Evolutionary conservation across 2,329 filamentous ascomycete species (phyloP), one percentile per base, ranked within the genome.

Genomic region (Phialophora expanda): DNA sequence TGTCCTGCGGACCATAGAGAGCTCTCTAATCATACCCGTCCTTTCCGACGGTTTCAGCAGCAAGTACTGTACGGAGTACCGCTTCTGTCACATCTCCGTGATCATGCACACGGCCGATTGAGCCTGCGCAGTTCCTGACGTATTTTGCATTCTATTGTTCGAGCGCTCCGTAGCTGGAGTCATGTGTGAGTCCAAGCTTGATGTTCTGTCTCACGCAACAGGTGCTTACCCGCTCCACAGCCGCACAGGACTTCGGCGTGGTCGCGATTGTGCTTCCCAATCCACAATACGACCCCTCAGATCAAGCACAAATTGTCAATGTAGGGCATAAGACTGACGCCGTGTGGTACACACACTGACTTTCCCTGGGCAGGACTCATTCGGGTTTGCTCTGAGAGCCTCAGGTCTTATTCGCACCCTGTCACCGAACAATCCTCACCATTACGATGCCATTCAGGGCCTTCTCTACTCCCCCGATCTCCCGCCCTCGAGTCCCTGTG

Each of bases 401-500:
- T 75, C 78, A 41, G 76, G 75, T 64, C 90, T 90, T 72, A 85
- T 97, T 59, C 91, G 89, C 53, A 96, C 92, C 0, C 82, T 97
- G 14, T 91, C 91, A 2, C 87, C 85, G 34, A 90, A 87, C 67
- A 88, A 87, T 75, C 83, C 86, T 60, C 82, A 85, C 34, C 77
- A 82, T 46, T 86, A 89, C 69, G 85, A 85, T 62, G 81, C 86
- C 61, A 87, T 95, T 41, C 85, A 87, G 69, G 94, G 94, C 67
- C 85, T 97, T 17, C 84, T 98, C 64, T 98, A 95, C 76, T 90
- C 96, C 1, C 95, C 94, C 4, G 86, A 89, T 66, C 83, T 97
- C 48, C 57, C 58, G 22, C 64, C 74, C 11, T 76, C 82, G 63
- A 84, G 89, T 68, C 78, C 82, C 0, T 97, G 93, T 79, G 83